Conservation (phyloP, 106 monocot genomes). For the Xerophyta viscosa region DNA sequence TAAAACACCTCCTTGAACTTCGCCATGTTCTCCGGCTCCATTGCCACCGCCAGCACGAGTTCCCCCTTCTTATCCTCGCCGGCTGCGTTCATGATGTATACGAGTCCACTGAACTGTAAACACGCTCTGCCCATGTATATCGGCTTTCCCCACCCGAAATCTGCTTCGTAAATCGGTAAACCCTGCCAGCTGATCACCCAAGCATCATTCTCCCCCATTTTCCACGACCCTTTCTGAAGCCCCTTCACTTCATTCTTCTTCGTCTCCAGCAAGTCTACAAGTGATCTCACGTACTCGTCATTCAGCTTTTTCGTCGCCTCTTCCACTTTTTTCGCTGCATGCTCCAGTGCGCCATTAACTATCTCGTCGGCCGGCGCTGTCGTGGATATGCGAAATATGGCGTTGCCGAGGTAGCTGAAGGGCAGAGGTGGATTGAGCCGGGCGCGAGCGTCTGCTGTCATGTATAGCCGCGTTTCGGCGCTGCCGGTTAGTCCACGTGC, state of each 20-base stretch:
- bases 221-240: slow-evolving; percentile 58
- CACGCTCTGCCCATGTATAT: slow-evolving; percentile 4
- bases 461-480: slow-evolving; percentile 9
- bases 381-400: slow-evolving; percentile 38
- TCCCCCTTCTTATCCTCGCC: slow-evolving; percentile 6
- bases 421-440: slow-evolving; percentile 27
- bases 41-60: slow-evolving; percentile 13
- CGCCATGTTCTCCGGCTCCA: slow-evolving; percentile 27
- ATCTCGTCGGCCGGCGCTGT: slow-evolving; percentile 44
- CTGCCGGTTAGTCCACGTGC: slow-evolving; percentile 21
- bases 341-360: not conserved
- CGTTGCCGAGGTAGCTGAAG: slow-evolving; percentile 27
- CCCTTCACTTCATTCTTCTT: slow-evolving; percentile 61
- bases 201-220: slow-evolving; percentile 54
- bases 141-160: not conserved
- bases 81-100: slow-evolving; percentile 21
- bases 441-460: slow-evolving; percentile 11
- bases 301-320: slow-evolving; percentile 52
- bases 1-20: slow-evolving; percentile 23
- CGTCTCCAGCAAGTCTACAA: slow-evolving; percentile 72
- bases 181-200: slow-evolving; percentile 54
- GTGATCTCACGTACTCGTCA: slow-evolving; percentile 59
- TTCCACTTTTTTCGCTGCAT: slow-evolving; percentile 32
- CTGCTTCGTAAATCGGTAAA: not conserved
- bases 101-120: slow-evolving; percentile 18